Percentiles rank a stretch among this genome's conserved stretches.
Evolutionary conservation across 1,284 basidiomycete genomes (phyloP).

Genomic region (Naganishia sp.): DNA sequence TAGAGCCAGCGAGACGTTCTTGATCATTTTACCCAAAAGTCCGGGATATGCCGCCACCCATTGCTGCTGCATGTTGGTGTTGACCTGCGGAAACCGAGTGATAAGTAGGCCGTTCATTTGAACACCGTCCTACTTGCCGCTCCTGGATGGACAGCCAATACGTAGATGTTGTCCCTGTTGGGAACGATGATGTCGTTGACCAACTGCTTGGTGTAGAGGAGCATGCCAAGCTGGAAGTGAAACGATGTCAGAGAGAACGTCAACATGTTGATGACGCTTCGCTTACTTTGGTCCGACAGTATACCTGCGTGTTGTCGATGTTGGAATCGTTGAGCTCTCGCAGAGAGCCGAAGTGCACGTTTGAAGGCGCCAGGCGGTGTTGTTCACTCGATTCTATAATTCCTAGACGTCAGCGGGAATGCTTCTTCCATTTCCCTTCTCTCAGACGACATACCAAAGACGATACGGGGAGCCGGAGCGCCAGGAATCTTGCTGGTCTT

Average conservation of each 20-base stretch:
- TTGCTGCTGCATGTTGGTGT: conserved; percentile 56
- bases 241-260: background rate
- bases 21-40: conserved; percentile 49
- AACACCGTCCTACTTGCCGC: conserved; percentile 36
- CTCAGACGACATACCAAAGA: conserved; percentile 53
- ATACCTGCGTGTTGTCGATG: conserved; percentile 50
- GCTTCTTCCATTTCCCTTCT: conserved; percentile 44
- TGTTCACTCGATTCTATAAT: conserved; percentile 4
- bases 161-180: conserved; percentile 51
- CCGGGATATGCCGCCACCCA: conserved; percentile 56
- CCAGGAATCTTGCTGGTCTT: conserved; percentile 50
- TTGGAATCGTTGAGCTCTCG: conserved; percentile 54
- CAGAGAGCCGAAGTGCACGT: conserved; percentile 50
- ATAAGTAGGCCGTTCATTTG: background rate
- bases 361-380: conserved; percentile 35
- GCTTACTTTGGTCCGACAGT: conserved; percentile 53
- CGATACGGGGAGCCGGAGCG: conserved; percentile 52
- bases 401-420: background rate
- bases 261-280: too few relatives aligned
- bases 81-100: conserved; percentile 36
- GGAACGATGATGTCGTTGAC: conserved; percentile 53
- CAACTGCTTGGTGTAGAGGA: conserved; percentile 55
- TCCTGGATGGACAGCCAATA: conserved; percentile 55
- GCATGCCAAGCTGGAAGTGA: conserved; percentile 49
- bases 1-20: conserved; percentile 49